Conservation (phyloP, 2,329 filamentous ascomycete genomes). For the Cytospora leucostoma region DNA sequence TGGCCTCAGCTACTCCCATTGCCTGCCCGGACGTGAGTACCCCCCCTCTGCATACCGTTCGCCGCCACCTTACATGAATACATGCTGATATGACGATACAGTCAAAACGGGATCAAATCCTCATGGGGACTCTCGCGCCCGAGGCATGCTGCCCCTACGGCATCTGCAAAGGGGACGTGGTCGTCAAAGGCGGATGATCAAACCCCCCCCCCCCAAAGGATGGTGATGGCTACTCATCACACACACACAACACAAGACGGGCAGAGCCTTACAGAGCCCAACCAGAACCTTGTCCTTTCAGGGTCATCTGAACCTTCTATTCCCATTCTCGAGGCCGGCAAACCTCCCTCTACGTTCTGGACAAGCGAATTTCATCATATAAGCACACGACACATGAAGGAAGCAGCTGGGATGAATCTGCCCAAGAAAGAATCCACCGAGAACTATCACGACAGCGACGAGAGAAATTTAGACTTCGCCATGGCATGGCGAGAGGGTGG, state of each 20-base stretch:
- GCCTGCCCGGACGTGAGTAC: constrained; percentile 27
- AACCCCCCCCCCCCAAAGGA: not conserved
- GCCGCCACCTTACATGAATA: not conserved
- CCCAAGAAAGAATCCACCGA: constrained; percentile 12
- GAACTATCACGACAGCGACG: not conserved
- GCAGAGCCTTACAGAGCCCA: not conserved
- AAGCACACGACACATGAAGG: not conserved
- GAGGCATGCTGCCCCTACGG: constrained; percentile 28
- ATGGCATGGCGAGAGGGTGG: constrained; percentile 6
- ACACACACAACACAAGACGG: not conserved
- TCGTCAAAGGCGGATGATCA: constrained; percentile 24
- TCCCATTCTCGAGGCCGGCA: not conserved
- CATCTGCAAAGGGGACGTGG: constrained; percentile 27
- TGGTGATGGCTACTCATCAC: not conserved
- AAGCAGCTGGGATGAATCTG: not conserved
- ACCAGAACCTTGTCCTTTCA: not conserved
- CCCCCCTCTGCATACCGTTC: not conserved
- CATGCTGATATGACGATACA: constrained; percentile 1
- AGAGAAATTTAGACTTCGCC: constrained; percentile 14
- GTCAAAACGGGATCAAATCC: constrained; percentile 25
- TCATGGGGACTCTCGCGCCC: constrained; percentile 22
- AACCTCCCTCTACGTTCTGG: not conserved
- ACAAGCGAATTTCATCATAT: not conserved
- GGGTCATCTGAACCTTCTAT: not conserved
- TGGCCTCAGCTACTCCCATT: constrained; percentile 22